phyloP scores from a whole-genome alignment of 176 grass and related monocot genomes.

The Oryza rufipogon region DNA sequence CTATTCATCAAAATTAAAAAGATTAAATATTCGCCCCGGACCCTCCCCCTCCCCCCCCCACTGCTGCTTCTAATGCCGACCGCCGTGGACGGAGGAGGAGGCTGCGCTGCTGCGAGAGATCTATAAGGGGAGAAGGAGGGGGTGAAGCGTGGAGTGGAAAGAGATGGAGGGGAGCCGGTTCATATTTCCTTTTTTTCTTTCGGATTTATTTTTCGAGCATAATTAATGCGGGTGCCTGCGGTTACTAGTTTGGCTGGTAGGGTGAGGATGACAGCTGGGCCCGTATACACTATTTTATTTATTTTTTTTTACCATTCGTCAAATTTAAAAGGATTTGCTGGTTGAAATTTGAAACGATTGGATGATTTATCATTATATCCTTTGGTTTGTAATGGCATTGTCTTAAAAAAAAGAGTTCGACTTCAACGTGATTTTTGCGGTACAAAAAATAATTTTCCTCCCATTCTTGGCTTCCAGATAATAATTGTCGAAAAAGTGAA shows the following conservation, averaged over 20 bases:
- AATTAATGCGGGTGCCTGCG: background rate
- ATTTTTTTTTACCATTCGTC: background rate
- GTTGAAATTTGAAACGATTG: too few relatives aligned
- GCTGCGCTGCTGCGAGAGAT: slow-evolving; percentile 43
- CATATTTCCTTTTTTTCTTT: slow-evolving; percentile 19
- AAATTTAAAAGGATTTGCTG: too few relatives aligned
- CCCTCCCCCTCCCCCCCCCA: background rate
- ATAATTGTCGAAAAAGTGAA: too few relatives aligned
- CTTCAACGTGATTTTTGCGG: background rate
- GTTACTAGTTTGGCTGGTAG: slow-evolving; percentile 21
- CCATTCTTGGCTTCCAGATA: background rate
- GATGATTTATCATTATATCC: too few relatives aligned
- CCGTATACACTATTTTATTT: background rate
- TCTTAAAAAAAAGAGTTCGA: too few relatives aligned
- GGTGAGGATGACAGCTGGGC: background rate
- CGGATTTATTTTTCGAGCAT: slow-evolving; percentile 4
- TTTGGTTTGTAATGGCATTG: too few relatives aligned
- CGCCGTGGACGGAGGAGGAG: slow-evolving; percentile 31
- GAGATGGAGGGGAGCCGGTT: slow-evolving; percentile 18
- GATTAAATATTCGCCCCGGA: background rate
- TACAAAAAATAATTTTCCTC: background rate
- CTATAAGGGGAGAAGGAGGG: slow-evolving; percentile 22
- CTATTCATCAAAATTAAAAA: background rate
- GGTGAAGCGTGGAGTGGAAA: slow-evolving; percentile 21
- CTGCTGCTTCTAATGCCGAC: slow-evolving; percentile 39